Conservation (phyloP, 148 eudicot genomes). For the Vaccinium myrtillus region DNA sequence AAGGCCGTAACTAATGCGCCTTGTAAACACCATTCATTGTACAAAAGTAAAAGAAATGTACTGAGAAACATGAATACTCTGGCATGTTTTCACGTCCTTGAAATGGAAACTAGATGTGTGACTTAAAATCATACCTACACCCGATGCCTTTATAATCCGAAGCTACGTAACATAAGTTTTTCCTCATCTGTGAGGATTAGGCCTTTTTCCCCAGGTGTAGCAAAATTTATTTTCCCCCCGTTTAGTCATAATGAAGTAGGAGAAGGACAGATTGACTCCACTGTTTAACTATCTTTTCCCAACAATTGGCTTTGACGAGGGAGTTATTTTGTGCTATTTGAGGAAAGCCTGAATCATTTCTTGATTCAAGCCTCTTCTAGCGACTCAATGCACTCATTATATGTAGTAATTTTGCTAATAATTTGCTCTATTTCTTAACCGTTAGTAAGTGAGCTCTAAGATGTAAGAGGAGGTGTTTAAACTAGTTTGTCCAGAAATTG, state of each 20-base stretch:
- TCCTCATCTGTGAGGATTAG: not conserved
- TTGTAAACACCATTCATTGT: not conserved
- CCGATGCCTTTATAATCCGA: not conserved
- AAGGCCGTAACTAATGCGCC: not conserved
- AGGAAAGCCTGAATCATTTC: not conserved
- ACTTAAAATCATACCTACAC: not conserved
- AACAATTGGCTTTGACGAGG: not conserved
- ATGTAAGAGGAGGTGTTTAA: too few species aligned
- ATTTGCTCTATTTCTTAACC: not conserved
- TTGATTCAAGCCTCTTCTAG: not conserved
- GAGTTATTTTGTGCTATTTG: not conserved
- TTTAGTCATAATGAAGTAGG: not conserved
- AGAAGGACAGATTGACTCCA: not conserved
- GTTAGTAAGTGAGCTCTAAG: too few species aligned
- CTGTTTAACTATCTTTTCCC: not conserved
- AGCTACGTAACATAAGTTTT: not conserved
- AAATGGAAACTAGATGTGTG: not conserved
- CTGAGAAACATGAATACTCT: not conserved
- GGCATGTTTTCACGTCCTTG: not conserved
- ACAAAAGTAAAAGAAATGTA: not conserved
- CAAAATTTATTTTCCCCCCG: not conserved
- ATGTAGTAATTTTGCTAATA: too few species aligned
- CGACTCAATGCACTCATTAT: not conserved
- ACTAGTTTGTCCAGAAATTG: not conserved
- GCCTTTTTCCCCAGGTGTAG: not conserved